Evolutionary conservation across 106 monocot species (phyloP).

Genomic region (Dendrobium catenatum): DNA sequence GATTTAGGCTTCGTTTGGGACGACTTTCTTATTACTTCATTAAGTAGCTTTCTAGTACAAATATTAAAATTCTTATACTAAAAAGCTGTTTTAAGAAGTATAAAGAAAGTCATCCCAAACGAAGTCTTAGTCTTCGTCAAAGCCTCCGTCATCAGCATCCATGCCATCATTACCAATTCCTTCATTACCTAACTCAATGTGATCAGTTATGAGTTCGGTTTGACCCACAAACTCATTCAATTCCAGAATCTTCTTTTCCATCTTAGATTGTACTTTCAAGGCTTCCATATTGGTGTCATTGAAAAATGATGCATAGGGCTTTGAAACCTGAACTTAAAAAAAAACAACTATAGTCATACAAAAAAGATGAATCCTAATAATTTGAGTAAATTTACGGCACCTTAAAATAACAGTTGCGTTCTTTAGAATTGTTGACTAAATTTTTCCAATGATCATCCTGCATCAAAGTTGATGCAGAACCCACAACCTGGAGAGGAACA

Average conservation of each 20-base stretch:
- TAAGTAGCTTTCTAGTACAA: too few relatives aligned
- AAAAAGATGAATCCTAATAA: not conserved
- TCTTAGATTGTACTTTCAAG: conserved; percentile 21
- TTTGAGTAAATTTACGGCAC: conserved; percentile 17
- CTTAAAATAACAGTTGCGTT: conserved; percentile 57
- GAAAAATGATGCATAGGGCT: conserved; percentile 74
- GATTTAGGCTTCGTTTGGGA: too few relatives aligned
- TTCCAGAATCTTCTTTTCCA: conserved; percentile 21
- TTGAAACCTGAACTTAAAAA: conserved; percentile 45
- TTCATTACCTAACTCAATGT: conserved; percentile 11
- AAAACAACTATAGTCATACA: not conserved
- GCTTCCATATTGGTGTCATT: conserved; percentile 46
- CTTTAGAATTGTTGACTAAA: conserved; percentile 67
- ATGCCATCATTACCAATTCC: conserved; percentile 23
- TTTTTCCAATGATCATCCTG: conserved; percentile 87
- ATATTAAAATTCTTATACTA: too few relatives aligned
- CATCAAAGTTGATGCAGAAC: conserved; percentile 81
- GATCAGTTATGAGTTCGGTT: conserved; percentile 10
- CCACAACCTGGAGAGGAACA: conserved; percentile 56
- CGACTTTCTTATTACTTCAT: too few relatives aligned
- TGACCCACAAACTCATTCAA: conserved; percentile 17
- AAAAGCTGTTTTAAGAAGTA: too few relatives aligned
- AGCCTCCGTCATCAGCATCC: conserved; percentile 42
- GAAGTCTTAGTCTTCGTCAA: conserved; percentile 26
- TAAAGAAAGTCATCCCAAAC: too few relatives aligned